Base-by-base conservation (phyloP, 2,329 filamentous ascomycete genomes). In the Clonostachys byssicola region DNA sequence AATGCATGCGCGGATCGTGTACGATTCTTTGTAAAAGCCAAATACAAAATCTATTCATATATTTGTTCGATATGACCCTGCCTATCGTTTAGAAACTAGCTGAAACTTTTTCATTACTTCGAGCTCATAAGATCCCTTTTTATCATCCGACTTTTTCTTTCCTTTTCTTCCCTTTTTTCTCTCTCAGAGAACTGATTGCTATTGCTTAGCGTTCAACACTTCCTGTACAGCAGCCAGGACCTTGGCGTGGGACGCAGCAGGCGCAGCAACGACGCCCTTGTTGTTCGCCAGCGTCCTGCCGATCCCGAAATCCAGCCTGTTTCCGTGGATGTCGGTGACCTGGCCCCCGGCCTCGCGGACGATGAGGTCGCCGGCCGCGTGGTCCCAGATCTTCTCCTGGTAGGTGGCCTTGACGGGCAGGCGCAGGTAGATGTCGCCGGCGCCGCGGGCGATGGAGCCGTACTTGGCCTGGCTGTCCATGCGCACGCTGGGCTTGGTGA, bases 401-500 rank as follows among this genome's bases (percentile, higher is more conserved):
- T 99, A 99, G 46, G 86, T 85, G 57, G 86, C 87, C 64, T 82
- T 88, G 50, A 89, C 86, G 5, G 94, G 94, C 49, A 99, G 73
- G 46, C 95, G 82, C 49, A 99, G 79, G 71, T 99, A 99, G 54
- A 99, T 85, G 62, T 99, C 94, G 44, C 92, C 94, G 6, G 92
- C 91, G 42, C 94, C 94, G 52, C 94, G 80, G 35, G 94, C 94
- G 63, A 99, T 95, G 35, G 89, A 94, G 52, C 86, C 92, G 70
- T 99, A 99, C 71, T 99, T 99, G 58, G 94, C 92, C 71, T 99
- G 94, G 45, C 89, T 95, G 72, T 99, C 94, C 87, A 99, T 94
- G 54, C 92, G 83, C 50, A 99, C 92, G 56, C 88, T 91, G n/a
- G 88, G 83, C 58, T 83, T 84, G 18, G 88, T 92, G 67, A 99